Evolutionary conservation across 225 moss, liverwort and hornwort species (phyloP).

Genomic region (Polytrichum commune): DNA sequence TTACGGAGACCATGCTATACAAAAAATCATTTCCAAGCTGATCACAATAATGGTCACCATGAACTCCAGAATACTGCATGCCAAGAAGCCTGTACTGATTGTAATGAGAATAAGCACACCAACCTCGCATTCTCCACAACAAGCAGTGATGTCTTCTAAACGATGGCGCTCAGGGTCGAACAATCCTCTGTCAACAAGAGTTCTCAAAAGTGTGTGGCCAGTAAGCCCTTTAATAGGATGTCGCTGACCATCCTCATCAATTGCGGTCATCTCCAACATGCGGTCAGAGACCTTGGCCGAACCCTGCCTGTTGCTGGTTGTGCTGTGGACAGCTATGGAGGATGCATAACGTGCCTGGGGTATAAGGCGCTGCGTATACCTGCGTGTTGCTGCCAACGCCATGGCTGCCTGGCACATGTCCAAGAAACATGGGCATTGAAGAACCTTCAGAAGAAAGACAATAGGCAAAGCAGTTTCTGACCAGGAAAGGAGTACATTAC

Average conservation of each 20-base stretch:
- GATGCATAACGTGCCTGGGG: constrained; percentile 41
- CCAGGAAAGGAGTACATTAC: too few relatives aligned
- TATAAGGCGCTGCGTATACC: constrained; percentile 48
- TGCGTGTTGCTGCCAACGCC: constrained; percentile 51
- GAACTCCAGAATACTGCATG: too few relatives aligned
- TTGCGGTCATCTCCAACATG: constrained; percentile 75
- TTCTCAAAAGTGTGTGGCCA: constrained; percentile 73
- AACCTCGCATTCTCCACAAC: constrained; percentile 87
- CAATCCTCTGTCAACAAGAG: constrained; percentile 67
- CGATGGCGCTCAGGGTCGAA: constrained; percentile 75
- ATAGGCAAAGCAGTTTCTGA: too few relatives aligned
- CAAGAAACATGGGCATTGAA: too few relatives aligned
- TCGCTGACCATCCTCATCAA: constrained; percentile 81
- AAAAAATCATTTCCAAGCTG: too few relatives aligned
- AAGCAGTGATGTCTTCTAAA: constrained; percentile 71
- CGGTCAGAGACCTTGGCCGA: constrained; percentile 85
- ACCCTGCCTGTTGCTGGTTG: constrained; percentile 32
- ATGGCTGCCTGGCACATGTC: constrained; percentile 16
- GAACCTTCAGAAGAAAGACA: too few relatives aligned
- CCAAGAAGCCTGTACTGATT: too few relatives aligned
- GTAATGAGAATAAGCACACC: not conserved
- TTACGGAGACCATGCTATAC: too few relatives aligned
- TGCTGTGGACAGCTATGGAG: constrained; percentile 43
- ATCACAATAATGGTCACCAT: too few relatives aligned
- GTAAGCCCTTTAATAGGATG: constrained; percentile 65